Evolutionary conservation across 2,329 filamentous ascomycete genomes (phyloP), one percentile per base, ranked within the genome.

Genomic region (Neurospora sp.): DNA sequence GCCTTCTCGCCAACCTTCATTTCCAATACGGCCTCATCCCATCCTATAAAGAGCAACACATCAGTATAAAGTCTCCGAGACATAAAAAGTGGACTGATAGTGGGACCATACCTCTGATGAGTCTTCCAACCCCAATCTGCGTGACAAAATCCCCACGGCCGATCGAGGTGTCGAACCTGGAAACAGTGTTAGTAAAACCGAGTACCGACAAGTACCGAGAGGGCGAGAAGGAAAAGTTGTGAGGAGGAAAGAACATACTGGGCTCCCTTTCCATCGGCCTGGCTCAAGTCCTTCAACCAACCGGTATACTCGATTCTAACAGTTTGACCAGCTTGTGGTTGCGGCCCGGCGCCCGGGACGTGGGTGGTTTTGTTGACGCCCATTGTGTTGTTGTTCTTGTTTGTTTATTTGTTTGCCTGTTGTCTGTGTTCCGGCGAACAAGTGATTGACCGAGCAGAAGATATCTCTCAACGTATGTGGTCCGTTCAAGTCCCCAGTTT

Each of bases 1-100:
- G 93, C 90, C 84, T 92, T 95, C 87, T 98, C 95, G 79, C 95
- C 94, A 71, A 97, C 84, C 79, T 90, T 90, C 95, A 99, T 97
- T 78, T 88, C 84, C 67, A 84, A 82, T 68, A 98, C 93, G 74
- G 91, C 94, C 82, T 97, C 90, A 78, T 93, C 93, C 93, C 88
- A 96, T 75, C 89, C 92, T 93, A 40, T 4, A 46, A 38, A 28
- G 23, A 69, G 33, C 1, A 68, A 15, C 43, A 38, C 17, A 67
- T 70, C 68, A 73, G 67, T 7, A 39, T 66, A 42, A 52, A 52
- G 33, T 9, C 68, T 69, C 17, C 67, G 58, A 33, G 23, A 33
- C 23, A 33, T 58, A 68, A 46, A 43, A 28, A 46, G 52, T 68
- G 38, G 28, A 39, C 69, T 43, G 23, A 58, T 58, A 9, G 13